These are phyloP conservation scores for Saccharomycopsis guyanensis DNA, from an alignment of 805 yeast species.

Conservation along the genomic window DNA sequence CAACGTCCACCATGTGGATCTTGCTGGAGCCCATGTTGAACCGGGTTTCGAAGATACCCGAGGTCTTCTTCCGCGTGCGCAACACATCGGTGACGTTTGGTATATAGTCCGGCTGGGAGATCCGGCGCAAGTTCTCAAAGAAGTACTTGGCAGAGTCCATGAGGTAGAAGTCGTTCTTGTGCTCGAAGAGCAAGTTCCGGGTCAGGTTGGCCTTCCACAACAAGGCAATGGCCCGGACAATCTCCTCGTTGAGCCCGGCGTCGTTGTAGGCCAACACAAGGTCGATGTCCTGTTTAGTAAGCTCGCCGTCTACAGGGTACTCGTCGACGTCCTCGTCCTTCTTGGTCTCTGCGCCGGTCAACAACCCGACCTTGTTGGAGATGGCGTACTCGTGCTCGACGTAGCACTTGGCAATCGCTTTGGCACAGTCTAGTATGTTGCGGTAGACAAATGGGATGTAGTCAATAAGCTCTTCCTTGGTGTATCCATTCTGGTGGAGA, in stretches of 20 bases:
- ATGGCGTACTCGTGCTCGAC: slow-evolving; percentile 35
- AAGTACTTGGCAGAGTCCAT: slow-evolving; percentile 83
- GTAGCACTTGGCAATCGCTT: slow-evolving; percentile 61
- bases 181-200: slow-evolving; percentile 44
- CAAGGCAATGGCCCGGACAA: slow-evolving; percentile 29
- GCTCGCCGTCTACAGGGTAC: neutral
- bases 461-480: slow-evolving; percentile 62
- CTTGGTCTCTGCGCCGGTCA: slow-evolving; percentile 8
- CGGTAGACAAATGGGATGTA: slow-evolving; percentile 74
- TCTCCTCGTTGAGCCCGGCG: slow-evolving; percentile 40
- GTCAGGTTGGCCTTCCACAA: slow-evolving; percentile 57
- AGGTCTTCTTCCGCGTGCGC: slow-evolving; percentile 84
- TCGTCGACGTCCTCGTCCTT: neutral
- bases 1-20: slow-evolving; percentile 74
- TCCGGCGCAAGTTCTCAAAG: slow-evolving; percentile 56
- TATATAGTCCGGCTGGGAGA: slow-evolving; percentile 49
- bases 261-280: slow-evolving; percentile 39
- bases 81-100: slow-evolving; percentile 76
- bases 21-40: slow-evolving; percentile 58
- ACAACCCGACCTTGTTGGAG: slow-evolving; percentile 28
- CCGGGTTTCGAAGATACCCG: slow-evolving; percentile 81
- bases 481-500: slow-evolving; percentile 63
- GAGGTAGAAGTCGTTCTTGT: slow-evolving; percentile 66
- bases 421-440: slow-evolving; percentile 71
- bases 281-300: slow-evolving; percentile 34